These are phyloP conservation scores for Pulveroboletus sp. DNA, from an alignment of 1,284 basidiomycete genomes.

Conservation along the genomic window DNA sequence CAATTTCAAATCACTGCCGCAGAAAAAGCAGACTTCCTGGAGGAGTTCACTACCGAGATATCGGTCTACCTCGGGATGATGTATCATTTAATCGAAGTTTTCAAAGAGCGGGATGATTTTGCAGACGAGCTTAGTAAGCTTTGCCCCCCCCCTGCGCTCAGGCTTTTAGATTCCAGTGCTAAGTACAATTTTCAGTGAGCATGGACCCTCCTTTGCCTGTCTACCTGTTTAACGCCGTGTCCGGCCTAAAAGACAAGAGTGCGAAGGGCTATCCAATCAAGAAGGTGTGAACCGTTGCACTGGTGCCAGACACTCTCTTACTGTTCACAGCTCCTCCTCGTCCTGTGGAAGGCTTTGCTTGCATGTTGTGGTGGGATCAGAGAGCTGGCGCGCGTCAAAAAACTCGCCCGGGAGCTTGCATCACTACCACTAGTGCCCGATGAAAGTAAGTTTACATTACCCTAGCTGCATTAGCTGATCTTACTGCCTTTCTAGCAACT, in stretches of 20 bases:
- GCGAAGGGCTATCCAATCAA: conserved; percentile 96
- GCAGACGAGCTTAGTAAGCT: conserved; percentile 91
- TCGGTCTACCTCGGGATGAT: conserved; percentile 90
- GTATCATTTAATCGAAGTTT: conserved; percentile 90
- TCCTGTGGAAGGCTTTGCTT: conserved; percentile 94
- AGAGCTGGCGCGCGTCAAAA: conserved; percentile 83
- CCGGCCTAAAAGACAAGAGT: conserved; percentile 88
- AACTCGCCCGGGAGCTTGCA: conserved; percentile 79
- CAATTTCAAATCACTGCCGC: conserved; percentile 64
- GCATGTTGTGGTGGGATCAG: conserved; percentile 91
- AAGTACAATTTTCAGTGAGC: conserved; percentile 61
- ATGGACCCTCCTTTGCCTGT: conserved; percentile 93
- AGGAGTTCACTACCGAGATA: conserved; percentile 87
- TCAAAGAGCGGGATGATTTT: conserved; percentile 89
- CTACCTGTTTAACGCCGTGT: conserved; percentile 87
- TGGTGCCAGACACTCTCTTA: neutral
- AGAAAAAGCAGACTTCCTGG: conserved; percentile 76
- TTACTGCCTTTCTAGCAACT: conserved; percentile 33
- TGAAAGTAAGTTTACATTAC: conserved; percentile 43
- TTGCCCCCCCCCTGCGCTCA: conserved; percentile 1
- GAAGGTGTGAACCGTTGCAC: conserved; percentile 55
- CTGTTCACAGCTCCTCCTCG: conserved; percentile 72
- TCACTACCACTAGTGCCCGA: conserved; percentile 64
- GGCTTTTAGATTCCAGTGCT: conserved; percentile 8
- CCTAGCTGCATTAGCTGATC: neutral